Evolutionary conservation across 129 eudicot genomes (phyloP), one percentile per base, ranked within the genome.

Genomic region (Gnaphalium uliginosum): DNA sequence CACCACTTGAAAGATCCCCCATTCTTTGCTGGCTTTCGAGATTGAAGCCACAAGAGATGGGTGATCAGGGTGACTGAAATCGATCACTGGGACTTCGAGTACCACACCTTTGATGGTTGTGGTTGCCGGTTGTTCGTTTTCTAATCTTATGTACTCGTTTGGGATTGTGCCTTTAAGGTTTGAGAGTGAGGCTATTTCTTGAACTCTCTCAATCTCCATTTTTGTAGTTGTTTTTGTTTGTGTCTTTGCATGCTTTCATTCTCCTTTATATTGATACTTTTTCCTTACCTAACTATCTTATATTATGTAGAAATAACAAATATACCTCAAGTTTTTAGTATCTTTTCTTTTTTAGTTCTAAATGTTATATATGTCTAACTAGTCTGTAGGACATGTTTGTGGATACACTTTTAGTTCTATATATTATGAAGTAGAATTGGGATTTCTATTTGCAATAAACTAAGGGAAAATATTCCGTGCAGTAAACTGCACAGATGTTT

Each of bases 1-100:
- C 59, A 87, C 78, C 5, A 89, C 86, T 23, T 87, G 97, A 39
- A 88, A 86, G 5, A 88, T 48, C 5, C 93, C 93, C 88, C 88
- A 81, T 41, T 75, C 74, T 4, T 24, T 21, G 58, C 84, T 59
- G 19, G 91, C 91, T 53, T 84, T 75, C 1, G 68, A 54, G 6
- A 87, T 46, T 62, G 22, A 65, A 50, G 48, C 73, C 8, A 79
- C 56, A 0, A 78, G 26, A 8, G 53, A 65, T 27, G 17, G 26
- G 21, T 67, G 69, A 39, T 75, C 84, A 0, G 72, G 22, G 33
- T 70, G 59, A 5, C 73, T 74, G 4, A 87, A 30, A 54, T 85
- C 81, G 73, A 87, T 85, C 60, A 78, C 78, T 0, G 92, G 92
- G 22, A 87, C 85, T 23, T 82, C 87, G 2, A 82, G 64, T 25